phyloP scores from a whole-genome alignment of 2,329 filamentous ascomycete species.

The Aspergillus sp. region DNA sequence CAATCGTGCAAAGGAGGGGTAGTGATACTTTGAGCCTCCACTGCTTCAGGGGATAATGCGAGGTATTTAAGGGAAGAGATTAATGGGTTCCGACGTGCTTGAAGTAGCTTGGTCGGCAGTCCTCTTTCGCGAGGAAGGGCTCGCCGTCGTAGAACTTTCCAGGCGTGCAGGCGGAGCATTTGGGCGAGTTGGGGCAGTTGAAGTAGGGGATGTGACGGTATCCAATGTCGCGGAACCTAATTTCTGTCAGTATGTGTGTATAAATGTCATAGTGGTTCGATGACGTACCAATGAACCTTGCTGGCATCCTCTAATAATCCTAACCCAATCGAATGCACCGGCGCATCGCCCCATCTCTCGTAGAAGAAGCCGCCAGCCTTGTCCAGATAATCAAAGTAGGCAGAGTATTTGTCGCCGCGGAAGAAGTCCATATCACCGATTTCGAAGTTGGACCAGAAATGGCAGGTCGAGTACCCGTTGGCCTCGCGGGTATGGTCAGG shows the following conservation, averaged over 20 bases:
- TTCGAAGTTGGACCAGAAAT: constrained; percentile 99
- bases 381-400: constrained; percentile 96
- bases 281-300: constrained; percentile 86
- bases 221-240: constrained; percentile 97
- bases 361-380: constrained; percentile 97
- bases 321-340: constrained; percentile 91
- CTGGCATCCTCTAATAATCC: constrained; percentile 88
- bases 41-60: constrained; percentile 5
- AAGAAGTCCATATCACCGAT: constrained; percentile 93
- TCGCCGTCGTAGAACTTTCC: constrained; percentile 90
- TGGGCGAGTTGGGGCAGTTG: constrained; percentile 96
- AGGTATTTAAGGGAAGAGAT: constrained; percentile 21
- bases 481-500: constrained; percentile 80
- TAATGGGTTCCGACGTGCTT: constrained; percentile 86
- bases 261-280: background rate
- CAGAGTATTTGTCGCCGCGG: constrained; percentile 86
- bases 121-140: constrained; percentile 81
- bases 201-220: constrained; percentile 99
- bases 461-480: constrained; percentile 94
- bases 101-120: constrained; percentile 97
- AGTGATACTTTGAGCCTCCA: background rate
- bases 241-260: constrained; percentile 8
- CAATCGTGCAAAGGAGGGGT: constrained; percentile 2
- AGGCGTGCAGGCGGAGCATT: constrained; percentile 85
- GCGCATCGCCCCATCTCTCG: constrained; percentile 96